Evolutionary conservation across 2,329 filamentous ascomycete genomes (phyloP).

Genomic region (Tolypocladium endophyticum): DNA sequence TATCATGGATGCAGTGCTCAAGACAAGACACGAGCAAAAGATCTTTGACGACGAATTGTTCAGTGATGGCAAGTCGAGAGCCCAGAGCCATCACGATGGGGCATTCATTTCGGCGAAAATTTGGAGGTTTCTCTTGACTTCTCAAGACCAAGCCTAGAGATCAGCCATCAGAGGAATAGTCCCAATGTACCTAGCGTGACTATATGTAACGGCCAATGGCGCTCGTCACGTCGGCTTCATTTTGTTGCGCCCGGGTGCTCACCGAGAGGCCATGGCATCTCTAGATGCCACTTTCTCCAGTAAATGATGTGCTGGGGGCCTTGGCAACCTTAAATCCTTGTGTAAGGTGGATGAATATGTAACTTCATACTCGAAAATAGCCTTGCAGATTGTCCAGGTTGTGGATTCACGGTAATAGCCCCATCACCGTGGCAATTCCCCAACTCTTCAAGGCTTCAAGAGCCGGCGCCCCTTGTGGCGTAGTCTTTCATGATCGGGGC

Average conservation of each 20-base stretch:
- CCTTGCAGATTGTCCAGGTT: no score
- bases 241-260: not conserved
- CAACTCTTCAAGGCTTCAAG: no score
- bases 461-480: not conserved
- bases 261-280: not conserved
- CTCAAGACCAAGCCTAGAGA: not conserved
- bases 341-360: not conserved
- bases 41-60: conserved; percentile 16
- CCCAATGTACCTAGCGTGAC: not conserved
- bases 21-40: conserved; percentile 13
- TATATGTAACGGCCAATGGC: not conserved
- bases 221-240: not conserved
- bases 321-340: not conserved
- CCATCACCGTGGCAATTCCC: not conserved
- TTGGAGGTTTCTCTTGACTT: conserved; percentile 12
- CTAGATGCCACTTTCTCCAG: not conserved
- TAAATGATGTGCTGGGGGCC: not conserved
- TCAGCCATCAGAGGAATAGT: not conserved
- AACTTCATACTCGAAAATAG: no score
- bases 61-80: conserved; percentile 15
- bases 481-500: not conserved
- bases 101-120: conserved; percentile 14
- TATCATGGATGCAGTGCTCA: conserved; percentile 23
- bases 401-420: not conserved
- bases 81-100: conserved; percentile 15